These are phyloP conservation scores for Rhodotorula sp. DNA, from an alignment of 1,284 basidiomycete genomes.

Conservation along the genomic window DNA sequence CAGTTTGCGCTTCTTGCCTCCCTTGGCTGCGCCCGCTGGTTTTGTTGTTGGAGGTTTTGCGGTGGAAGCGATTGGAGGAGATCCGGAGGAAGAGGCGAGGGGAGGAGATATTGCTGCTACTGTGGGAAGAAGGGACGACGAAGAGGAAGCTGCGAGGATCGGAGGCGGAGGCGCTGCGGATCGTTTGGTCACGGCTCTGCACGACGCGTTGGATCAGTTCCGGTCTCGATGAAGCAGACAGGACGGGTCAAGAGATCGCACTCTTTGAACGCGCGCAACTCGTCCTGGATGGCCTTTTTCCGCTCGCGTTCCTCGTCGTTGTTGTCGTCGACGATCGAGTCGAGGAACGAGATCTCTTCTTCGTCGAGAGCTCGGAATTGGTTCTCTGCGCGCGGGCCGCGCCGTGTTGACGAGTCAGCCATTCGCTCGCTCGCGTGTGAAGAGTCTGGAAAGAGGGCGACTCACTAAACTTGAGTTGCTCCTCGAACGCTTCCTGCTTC, in stretches of 20 bases:
- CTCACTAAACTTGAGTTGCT: constrained; percentile 79
- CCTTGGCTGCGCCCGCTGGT: neutral
- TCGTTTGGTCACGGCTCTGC: constrained; percentile 22
- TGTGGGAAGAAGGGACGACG: neutral
- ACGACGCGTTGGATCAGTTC: accelerated
- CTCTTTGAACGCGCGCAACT: constrained; percentile 75
- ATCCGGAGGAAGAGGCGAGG: neutral
- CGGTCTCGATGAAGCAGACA: too few relatives aligned
- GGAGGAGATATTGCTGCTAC: constrained; percentile 6
- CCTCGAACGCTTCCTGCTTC: constrained; percentile 92
- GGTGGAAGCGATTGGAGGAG: neutral
- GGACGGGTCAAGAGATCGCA: constrained; percentile 45
- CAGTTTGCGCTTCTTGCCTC: constrained; percentile 1
- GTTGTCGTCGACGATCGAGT: constrained; percentile 72
- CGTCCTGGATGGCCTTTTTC: constrained; percentile 72
- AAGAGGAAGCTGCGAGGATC: neutral
- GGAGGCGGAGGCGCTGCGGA: constrained; percentile 4
- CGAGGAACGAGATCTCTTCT: constrained; percentile 82
- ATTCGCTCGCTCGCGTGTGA: neutral
- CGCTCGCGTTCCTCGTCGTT: constrained; percentile 70
- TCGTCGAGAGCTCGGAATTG: constrained; percentile 87
- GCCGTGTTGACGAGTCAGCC: constrained; percentile 2
- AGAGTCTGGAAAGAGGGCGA: too few relatives aligned
- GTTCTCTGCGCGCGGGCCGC: constrained; percentile 62
- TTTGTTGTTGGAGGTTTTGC: neutral